Evolutionary conservation across 225 moss, liverwort and hornwort species (phyloP), one percentile per base, ranked within the genome.

Genomic region (Sphagnum tenellum): DNA sequence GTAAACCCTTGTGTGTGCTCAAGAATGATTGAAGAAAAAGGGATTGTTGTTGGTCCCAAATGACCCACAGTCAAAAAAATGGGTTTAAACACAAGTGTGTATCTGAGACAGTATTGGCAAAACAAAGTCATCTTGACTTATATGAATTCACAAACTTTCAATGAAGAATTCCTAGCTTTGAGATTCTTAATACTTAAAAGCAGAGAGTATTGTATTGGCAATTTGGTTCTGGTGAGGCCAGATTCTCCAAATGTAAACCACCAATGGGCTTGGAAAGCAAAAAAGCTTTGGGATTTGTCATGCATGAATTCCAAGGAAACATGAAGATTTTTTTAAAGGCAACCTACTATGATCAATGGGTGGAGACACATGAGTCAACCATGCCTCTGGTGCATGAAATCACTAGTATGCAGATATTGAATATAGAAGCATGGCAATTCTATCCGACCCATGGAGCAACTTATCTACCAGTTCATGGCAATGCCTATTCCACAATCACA

Each of bases 1-100:
- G 7, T 55, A 12, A 12, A 12, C 12, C 12, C 58, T 59, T 59
- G 58, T 59, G 58, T 2, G 58, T 59, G 58, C 12, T 5, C n/a
- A 7, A 59, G n/a, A 59, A 59, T 59, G 58, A 59, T 59, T 5
- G 58, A 59, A 59, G 58, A 59, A 59, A 59, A 59, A 59, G 58
- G 58, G 9, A 59, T 59, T 2, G 8, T 59, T 1, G 29, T 59
- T 7, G 58, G 58, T 59, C 58, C 58, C 12, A 59, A 59, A 59
- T n/a, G 58, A 2, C 29, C 58, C 12, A 59, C 8, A 8, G n/a
- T 59, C 12, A 44, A 59, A 59, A 59, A n/a, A 59, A n/a, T 59
- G 58, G 58, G 58, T 59, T 8, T 8, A n/a, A 2, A 59, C 2
- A 8, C 12, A 5, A 8, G 58, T 44, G 8, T 59, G 58, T 59